Conservation (phyloP, 306 rosid genomes). For the Alnus glutinosa region DNA sequence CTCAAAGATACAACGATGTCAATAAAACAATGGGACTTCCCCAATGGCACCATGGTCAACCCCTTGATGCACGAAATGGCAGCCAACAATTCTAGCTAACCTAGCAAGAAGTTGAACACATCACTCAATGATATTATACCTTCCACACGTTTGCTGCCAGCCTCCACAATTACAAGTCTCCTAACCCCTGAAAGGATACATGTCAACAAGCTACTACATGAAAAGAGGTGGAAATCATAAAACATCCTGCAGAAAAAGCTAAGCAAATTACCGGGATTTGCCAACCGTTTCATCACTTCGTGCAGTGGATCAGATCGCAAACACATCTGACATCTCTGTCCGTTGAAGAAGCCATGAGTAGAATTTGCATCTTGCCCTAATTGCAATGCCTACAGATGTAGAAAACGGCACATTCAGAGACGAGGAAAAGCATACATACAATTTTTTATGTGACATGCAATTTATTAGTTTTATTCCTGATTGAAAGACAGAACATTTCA, state of each 20-base stretch:
- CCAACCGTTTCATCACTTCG: conserved; percentile 79
- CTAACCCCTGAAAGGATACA: conserved; percentile 54
- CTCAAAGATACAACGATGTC: conserved; percentile 32
- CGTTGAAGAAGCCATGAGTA: conserved; percentile 43
- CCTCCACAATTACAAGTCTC: conserved; percentile 88
- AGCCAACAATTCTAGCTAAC: conserved; percentile 35
- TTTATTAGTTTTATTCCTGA: not conserved
- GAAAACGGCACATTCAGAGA: not conserved
- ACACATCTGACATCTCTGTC: conserved; percentile 84
- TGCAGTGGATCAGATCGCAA: conserved; percentile 76
- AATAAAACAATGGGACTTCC: conserved; percentile 28
- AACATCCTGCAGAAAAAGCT: not conserved
- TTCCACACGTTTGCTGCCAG: conserved; percentile 90
- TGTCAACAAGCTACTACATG: conserved; percentile 15
- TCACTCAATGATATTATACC: conserved; percentile 80
- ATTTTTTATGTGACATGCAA: too few species aligned
- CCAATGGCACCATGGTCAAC: conserved; percentile 24
- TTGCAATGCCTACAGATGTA: conserved; percentile 60
- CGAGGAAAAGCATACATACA: not conserved
- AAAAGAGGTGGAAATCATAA: not conserved
- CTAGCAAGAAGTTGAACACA: conserved; percentile 76
- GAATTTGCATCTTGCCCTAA: conserved; percentile 68
- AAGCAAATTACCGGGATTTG: conserved; percentile 61
- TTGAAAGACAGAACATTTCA: not conserved
- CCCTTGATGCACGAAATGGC: conserved; percentile 18